A percentile compares a stretch with the other conserved stretches of the same genome.
Evolutionary conservation across 2,329 filamentous ascomycete genomes (phyloP).

Genomic region (Allantophomopsis lycopodina): DNA sequence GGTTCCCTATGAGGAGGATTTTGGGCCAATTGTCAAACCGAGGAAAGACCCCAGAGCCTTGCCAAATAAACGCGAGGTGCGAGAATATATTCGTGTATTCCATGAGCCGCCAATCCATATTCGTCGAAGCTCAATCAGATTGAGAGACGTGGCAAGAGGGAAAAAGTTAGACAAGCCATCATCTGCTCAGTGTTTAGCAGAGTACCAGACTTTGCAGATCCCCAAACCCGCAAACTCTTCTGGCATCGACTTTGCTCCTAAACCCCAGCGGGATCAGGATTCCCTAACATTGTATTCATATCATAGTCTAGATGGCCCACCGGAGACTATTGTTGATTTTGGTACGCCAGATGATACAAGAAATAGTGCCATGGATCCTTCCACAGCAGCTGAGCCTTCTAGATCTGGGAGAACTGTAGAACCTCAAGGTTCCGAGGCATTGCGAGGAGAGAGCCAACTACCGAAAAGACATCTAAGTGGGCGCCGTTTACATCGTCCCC

Average conservation of each 20-base stretch:
- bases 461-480: neutral
- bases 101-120: conserved; percentile 6
- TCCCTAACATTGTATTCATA: neutral
- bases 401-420: neutral
- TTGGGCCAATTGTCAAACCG: neutral
- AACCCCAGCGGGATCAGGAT: neutral
- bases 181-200: too few species aligned
- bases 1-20: neutral
- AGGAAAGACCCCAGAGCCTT: neutral
- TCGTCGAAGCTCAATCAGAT: conserved; percentile 8
- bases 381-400: too few species aligned
- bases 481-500: conserved; percentile 4
- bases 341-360: conserved; percentile 9
- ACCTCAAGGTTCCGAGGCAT: neutral
- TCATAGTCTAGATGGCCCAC: conserved; percentile 1
- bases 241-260: neutral
- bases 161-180: too few species aligned
- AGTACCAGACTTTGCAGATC: neutral
- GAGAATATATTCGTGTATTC: conserved; percentile 3
- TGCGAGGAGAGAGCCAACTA: neutral
- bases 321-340: conserved; percentile 8
- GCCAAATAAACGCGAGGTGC: conserved; percentile 1
- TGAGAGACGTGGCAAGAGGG: conserved; percentile 2
- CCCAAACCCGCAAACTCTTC: neutral
- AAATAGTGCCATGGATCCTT: conserved; percentile 3